Percentiles rank a stretch among this genome's conserved stretches.
phyloP scores from a whole-genome alignment of 1,284 basidiomycete species.

The Phylloporus gajari region DNA sequence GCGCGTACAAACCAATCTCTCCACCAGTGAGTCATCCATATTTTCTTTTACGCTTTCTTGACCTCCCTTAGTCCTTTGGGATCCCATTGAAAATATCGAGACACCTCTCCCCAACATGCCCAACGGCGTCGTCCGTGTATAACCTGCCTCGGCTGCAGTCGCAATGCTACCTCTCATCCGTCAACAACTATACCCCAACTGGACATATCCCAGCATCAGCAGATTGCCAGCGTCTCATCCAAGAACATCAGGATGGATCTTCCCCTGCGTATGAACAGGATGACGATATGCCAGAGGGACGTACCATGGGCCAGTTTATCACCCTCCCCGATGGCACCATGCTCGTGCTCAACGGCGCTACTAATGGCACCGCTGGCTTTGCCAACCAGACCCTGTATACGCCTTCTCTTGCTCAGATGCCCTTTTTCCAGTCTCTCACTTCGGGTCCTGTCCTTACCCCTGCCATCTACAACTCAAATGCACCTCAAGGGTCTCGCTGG shows the following conservation, averaged over 20 bases:
- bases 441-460: no score
- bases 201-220: conserved; percentile 67
- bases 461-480: no score
- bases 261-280: conserved; percentile 66
- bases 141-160: conserved; percentile 89
- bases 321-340: conserved; percentile 81
- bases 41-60: conserved; percentile 1
- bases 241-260: conserved; percentile 76
- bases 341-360: conserved; percentile 81
- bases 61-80: conserved; percentile 64
- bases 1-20: conserved; percentile 65
- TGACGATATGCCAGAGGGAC: conserved; percentile 78
- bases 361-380: conserved; percentile 76
- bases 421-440: conserved; percentile 51
- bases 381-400: conserved; percentile 59
- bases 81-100: conserved; percentile 68
- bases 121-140: conserved; percentile 79
- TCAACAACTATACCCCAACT: conserved; percentile 87
- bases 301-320: conserved; percentile 89
- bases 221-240: conserved; percentile 79
- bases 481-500: conserved; percentile 55
- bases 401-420: conserved; percentile 59
- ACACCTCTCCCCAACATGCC: conserved; percentile 72
- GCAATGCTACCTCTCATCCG: conserved; percentile 92
- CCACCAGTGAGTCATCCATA: conserved; percentile 47